These are phyloP conservation scores for Thielaviopsis ethacetica DNA, from an alignment of 2,329 filamentous ascomycete species.

Conservation along the genomic window DNA sequence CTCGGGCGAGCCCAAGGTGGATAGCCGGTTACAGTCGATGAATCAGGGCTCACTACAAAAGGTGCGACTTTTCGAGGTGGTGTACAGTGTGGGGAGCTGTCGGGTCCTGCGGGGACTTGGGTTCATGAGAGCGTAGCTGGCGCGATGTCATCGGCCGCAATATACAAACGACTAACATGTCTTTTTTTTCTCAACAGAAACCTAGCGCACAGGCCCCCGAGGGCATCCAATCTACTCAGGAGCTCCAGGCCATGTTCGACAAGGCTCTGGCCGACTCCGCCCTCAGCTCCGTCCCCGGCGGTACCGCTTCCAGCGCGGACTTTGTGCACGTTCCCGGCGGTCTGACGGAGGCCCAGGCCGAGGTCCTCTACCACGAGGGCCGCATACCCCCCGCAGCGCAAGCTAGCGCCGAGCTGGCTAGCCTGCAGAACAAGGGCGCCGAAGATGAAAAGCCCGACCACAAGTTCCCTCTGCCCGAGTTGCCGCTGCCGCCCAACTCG, in stretches of 20 bases:
- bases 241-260: conserved; percentile 10
- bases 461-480: conserved; percentile 59
- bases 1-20: conserved; percentile 21
- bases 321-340: conserved; percentile 17
- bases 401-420: conserved; percentile 8
- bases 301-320: background rate
- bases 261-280: conserved; percentile 11
- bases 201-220: background rate
- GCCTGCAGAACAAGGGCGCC: conserved; percentile 12
- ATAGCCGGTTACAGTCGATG: conserved; percentile 19
- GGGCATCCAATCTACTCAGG: background rate
- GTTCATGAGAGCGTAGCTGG: background rate
- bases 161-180: background rate
- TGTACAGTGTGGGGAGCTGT: background rate
- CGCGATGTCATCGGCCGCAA: background rate
- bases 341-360: conserved; percentile 27
- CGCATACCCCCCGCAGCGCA: conserved; percentile 21
- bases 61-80: conserved; percentile 2
- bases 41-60: conserved; percentile 14
- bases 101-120: background rate
- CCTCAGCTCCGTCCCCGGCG: conserved; percentile 6
- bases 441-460: conserved; percentile 34
- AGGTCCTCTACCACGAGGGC: conserved; percentile 26
- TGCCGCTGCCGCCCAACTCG: conserved; percentile 43
- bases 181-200: background rate